Conservation (phyloP, 2,329 filamentous ascomycete species). For the Basipetospora chlamydospora region DNA sequence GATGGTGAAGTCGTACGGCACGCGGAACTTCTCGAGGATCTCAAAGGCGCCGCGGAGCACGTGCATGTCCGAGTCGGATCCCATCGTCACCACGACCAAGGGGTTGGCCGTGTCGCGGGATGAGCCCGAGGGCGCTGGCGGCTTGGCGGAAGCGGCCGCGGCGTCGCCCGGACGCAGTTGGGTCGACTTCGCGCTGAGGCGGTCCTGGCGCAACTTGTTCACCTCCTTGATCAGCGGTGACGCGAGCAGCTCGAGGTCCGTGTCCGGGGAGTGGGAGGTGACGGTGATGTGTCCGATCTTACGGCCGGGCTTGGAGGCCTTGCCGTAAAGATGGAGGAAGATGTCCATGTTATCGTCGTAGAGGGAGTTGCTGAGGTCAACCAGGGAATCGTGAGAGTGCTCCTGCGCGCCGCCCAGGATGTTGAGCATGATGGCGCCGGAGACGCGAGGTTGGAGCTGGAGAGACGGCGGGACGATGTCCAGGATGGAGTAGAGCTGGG, state of each 20-base stretch:
- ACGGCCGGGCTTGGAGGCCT: constrained; percentile 69
- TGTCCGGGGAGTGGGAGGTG: constrained; percentile 50
- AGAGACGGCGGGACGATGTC: constrained; percentile 41
- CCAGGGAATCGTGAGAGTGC: constrained; percentile 44
- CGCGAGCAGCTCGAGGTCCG: constrained; percentile 43
- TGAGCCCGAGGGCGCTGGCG: constrained; percentile 6
- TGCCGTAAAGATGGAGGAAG: constrained; percentile 79
- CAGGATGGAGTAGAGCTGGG: constrained; percentile 75
- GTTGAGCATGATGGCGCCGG: constrained; percentile 63
- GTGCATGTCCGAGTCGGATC: constrained; percentile 63
- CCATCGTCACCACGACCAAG: constrained; percentile 63
- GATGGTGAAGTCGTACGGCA: constrained; percentile 59
- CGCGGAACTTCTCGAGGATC: constrained; percentile 52
- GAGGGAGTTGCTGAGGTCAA: constrained; percentile 28
- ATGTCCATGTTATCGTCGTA: constrained; percentile 32
- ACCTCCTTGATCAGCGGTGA: constrained; percentile 55
- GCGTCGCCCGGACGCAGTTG: constrained; percentile 2
- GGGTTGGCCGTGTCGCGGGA: constrained; percentile 15
- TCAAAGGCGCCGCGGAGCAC: constrained; percentile 52
- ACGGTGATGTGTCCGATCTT: constrained; percentile 95
- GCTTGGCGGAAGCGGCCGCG: constrained; percentile 3
- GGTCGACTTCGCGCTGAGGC: constrained; percentile 26
- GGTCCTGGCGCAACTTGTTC: constrained; percentile 42
- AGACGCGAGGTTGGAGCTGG: constrained; percentile 42
- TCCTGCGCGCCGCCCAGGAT: constrained; percentile 55